Evolutionary conservation across 2,329 filamentous ascomycete species (phyloP), one percentile per base, ranked within the genome.

Genomic region (Byssothecium circinans): DNA sequence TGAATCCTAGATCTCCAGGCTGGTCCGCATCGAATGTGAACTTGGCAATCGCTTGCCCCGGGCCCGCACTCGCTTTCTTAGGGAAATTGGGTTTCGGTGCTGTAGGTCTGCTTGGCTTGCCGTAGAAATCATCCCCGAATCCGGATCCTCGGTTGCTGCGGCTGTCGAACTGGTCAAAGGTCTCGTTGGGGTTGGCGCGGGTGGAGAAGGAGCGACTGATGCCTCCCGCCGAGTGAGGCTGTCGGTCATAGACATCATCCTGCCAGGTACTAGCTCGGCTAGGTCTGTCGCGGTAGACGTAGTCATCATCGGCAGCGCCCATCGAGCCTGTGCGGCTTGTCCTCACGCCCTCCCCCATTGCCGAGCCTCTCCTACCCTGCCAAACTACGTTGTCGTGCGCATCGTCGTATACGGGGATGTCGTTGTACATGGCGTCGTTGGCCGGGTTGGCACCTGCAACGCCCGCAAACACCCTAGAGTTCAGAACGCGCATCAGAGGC

Each of bases 1-100:
- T 96, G 75, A 99, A 99, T 0, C 87, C 89, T 47, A 97, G 71
- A 69, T 99, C 92, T 4, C 92, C 92, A 0, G 90, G 85, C 71
- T 96, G 91, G 63, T 96, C 92, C 0, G 91, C 86, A 54, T 97
- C 92, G 67, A 99, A 99, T 2, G 89, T 96, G 73, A 88, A 97
- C 53, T 96, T 78, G 2, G 94, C 94, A 17, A 96, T 79, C 0
- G 91, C 94, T 73, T 97, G 89, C 58, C 96, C 91, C 58, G 77
- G 71, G 10, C 77, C 76, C 54, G 75, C 42, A n/a, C 61, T 66
- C 47, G 69, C 68, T 54, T 76, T 79, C 51, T 69, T 72, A 43
- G 79, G 77, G 64, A 96, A 95, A 43, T 89, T 84, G 0, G 92
- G 94, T 72, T 97, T 97, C 1, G 92, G 91, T 5, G 91, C 91